A percentile compares a stretch with the other conserved stretches of the same genome.
These are phyloP conservation scores for Scheffersomyces segobiensis DNA, from an alignment of 1,139 yeast genomes.

Conservation along the genomic window DNA sequence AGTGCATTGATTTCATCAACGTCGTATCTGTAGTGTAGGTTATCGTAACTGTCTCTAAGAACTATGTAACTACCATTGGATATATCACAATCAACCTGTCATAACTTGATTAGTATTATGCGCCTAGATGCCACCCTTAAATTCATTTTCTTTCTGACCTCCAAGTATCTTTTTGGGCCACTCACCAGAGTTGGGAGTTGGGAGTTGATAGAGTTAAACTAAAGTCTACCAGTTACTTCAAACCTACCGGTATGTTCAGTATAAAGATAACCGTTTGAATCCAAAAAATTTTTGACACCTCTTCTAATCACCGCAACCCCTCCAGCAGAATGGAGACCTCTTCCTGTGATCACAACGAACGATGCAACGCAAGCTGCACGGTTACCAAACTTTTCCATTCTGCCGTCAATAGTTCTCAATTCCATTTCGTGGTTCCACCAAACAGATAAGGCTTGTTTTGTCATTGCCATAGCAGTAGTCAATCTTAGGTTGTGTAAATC, in stretches of 20 bases:
- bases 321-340: conserved; percentile 61
- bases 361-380: conserved; percentile 35
- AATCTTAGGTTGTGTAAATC: conserved; percentile 57
- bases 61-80: neutral
- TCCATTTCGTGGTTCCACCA: conserved; percentile 61
- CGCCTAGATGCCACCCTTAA: neutral
- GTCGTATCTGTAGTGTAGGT: neutral
- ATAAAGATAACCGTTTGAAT: conserved; percentile 32
- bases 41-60: neutral
- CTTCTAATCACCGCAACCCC: conserved; percentile 49
- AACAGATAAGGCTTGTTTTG: conserved; percentile 28
- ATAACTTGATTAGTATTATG: neutral
- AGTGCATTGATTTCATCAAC: neutral
- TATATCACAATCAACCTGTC: neutral
- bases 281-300: conserved; percentile 38
- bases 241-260: conserved; percentile 49
- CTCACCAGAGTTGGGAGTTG: too few relatives aligned
- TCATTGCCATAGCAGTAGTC: conserved; percentile 40
- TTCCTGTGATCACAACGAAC: conserved; percentile 53
- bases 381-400: conserved; percentile 27
- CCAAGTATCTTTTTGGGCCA: too few relatives aligned
- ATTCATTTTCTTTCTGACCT: too few relatives aligned
- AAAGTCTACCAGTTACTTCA: conserved; percentile 22
- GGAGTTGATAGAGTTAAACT: too few relatives aligned
- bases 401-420: conserved; percentile 40